A percentile compares a stretch with the other conserved stretches of the same genome.
phyloP scores from a whole-genome alignment of 1,284 basidiomycete species.

The Ganoderma boninense region DNA sequence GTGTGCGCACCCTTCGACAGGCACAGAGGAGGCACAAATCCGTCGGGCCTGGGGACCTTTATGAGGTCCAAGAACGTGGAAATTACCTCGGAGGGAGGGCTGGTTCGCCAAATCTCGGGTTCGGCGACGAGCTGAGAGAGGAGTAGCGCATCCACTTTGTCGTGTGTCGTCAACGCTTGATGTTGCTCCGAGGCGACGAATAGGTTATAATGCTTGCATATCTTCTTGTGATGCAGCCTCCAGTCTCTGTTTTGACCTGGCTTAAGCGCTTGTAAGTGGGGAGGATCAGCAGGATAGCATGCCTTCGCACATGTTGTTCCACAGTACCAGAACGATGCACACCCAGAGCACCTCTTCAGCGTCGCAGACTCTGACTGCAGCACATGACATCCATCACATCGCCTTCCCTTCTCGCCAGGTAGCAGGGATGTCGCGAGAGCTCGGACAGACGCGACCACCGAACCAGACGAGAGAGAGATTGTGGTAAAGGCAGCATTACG shows the following conservation, averaged over 20 bases:
- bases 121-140: constrained; percentile 68
- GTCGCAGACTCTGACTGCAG: constrained; percentile 40
- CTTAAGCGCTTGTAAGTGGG: constrained; percentile 2
- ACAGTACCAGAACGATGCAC: constrained; percentile 78
- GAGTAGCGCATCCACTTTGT: constrained; percentile 66
- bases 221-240: constrained; percentile 65
- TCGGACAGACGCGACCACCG: constrained; percentile 52
- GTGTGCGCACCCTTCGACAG: constrained; percentile 23
- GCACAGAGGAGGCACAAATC: constrained; percentile 36
- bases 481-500: constrained; percentile 59
- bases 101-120: constrained; percentile 19
- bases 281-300: not conserved
- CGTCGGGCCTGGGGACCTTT: constrained; percentile 48
- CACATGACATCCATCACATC: constrained; percentile 71
- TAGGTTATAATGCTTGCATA: constrained; percentile 64
- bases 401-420: constrained; percentile 59
- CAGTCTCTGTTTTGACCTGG: constrained; percentile 75
- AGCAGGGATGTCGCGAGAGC: constrained; percentile 60
- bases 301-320: constrained; percentile 59
- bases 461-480: constrained; percentile 49
- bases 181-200: constrained; percentile 56
- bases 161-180: constrained; percentile 56
- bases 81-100: constrained; percentile 25
- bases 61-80: constrained; percentile 59
- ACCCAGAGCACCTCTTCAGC: constrained; percentile 62